Percentiles rank a stretch among this genome's conserved stretches.
phyloP scores from a whole-genome alignment of 2,329 filamentous ascomycete genomes.

The Amauroascus niger region DNA sequence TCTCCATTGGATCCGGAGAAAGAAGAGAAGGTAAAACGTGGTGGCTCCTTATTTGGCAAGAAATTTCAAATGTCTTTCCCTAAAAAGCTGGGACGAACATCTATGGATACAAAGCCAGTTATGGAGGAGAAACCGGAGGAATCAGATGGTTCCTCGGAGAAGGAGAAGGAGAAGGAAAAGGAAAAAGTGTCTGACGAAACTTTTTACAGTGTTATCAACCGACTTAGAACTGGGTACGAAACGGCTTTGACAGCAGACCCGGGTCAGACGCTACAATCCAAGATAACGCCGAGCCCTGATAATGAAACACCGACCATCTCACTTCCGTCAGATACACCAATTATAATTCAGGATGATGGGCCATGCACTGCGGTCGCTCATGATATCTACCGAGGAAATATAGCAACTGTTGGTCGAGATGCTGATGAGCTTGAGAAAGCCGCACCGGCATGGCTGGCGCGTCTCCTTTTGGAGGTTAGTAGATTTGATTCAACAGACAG shows the following conservation, averaged over 20 bases:
- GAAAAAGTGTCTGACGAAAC: conserved; percentile 36
- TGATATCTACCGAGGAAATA: conserved; percentile 84
- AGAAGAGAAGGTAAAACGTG: conserved; percentile 48
- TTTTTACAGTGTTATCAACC: conserved; percentile 39
- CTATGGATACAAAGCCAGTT: conserved; percentile 58
- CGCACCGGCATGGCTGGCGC: conserved; percentile 84
- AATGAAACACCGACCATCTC: conserved; percentile 39
- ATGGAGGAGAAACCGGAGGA: conserved; percentile 63
- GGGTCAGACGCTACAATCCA: conserved; percentile 29
- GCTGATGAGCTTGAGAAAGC: conserved; percentile 75
- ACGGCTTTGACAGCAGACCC: conserved; percentile 33
- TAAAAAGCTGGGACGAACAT: conserved; percentile 68
- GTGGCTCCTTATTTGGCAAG: conserved; percentile 62
- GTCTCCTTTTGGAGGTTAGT: conserved; percentile 63
- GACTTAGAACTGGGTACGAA: conserved; percentile 39
- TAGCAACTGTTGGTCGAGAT: conserved; percentile 65
- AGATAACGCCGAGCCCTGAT: conserved; percentile 36
- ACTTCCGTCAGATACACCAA: conserved; percentile 44
- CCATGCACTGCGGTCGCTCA: conserved; percentile 57
- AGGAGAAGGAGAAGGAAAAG: conserved; percentile 20
- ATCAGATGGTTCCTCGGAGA: conserved; percentile 44
- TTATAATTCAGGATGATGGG: conserved; percentile 57
- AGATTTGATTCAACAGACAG: not conserved
- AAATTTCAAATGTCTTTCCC: conserved; percentile 67
- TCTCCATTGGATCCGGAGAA: conserved; percentile 33